Percentiles rank a stretch among this genome's conserved stretches.
phyloP scores from a whole-genome alignment of 306 rosid species.

The Quercus variabilis region DNA sequence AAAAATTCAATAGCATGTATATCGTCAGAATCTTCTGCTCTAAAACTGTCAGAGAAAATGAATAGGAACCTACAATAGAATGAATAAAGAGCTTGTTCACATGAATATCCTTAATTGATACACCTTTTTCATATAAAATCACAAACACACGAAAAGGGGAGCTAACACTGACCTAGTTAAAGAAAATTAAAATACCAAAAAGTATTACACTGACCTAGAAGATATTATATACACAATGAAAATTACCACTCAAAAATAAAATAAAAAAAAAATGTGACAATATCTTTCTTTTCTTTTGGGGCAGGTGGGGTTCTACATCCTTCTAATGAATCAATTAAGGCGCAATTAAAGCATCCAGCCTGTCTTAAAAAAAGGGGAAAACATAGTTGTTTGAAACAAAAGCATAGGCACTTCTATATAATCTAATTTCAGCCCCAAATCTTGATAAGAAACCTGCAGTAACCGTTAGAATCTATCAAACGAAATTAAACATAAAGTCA shows the following conservation, averaged over 20 bases:
- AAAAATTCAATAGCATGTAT: neutral
- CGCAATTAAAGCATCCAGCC: neutral
- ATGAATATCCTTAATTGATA: neutral
- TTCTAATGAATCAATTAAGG: neutral
- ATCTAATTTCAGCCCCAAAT: no score
- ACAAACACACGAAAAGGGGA: neutral
- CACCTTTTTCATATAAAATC: neutral
- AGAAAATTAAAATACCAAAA: neutral
- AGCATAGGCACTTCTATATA: no score
- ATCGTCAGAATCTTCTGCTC: constrained; percentile 43
- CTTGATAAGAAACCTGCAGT: no score
- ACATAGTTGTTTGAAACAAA: no score
- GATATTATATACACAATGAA: neutral
- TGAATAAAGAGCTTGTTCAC: constrained; percentile 8
- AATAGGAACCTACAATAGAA: constrained; percentile 75
- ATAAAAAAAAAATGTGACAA: constrained; percentile 46
- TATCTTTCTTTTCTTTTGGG: neutral
- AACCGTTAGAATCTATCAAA: no score
- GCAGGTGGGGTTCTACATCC: neutral
- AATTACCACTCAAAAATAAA: neutral
- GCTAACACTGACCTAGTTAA: neutral
- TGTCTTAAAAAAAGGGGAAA: neutral
- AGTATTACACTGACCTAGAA: neutral
- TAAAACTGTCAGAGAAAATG: constrained; percentile 76
- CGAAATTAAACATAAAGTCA: no score